These are phyloP conservation scores for Babesia bigemina DNA, from an alignment of 169 alveolate species.

Conservation along the genomic window DNA sequence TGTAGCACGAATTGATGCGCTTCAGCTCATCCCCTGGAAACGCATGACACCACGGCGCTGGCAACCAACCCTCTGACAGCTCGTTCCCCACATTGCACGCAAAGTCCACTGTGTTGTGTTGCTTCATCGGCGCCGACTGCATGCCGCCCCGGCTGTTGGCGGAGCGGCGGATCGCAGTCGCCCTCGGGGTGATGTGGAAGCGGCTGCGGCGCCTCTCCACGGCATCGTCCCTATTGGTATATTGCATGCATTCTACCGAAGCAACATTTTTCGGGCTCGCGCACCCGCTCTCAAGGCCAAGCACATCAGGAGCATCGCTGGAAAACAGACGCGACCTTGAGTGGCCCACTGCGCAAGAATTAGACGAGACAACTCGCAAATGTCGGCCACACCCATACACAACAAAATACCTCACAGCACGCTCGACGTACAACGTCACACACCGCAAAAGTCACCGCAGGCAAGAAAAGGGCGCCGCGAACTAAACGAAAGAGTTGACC, in stretches of 20 bases:
- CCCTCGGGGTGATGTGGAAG: constrained; percentile 1
- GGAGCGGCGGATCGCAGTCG: neutral
- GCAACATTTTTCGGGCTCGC: neutral
- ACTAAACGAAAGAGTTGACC: too few relatives aligned
- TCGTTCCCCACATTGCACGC: neutral
- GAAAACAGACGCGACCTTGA: neutral
- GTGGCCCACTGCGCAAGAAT: neutral
- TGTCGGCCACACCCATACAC: neutral
- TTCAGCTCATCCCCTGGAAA: constrained; percentile 28
- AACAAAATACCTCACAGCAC: too few relatives aligned
- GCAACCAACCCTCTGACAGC: neutral
- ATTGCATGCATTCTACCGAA: neutral
- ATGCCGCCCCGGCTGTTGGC: neutral
- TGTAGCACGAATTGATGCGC: constrained; percentile 45
- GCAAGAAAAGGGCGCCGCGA: too few relatives aligned
- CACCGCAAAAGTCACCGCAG: too few relatives aligned
- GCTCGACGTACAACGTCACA: too few relatives aligned
- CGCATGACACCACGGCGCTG: neutral
- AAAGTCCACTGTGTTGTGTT: constrained; percentile 9
- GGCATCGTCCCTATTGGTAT: neutral
- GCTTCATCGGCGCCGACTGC: neutral
- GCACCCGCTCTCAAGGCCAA: neutral
- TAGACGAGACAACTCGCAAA: neutral
- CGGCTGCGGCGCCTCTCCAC: constrained; percentile 19
- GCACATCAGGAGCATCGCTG: neutral